These are phyloP conservation scores for Fusarium sp. DNA, from an alignment of 2,329 filamentous ascomycete species.

Conservation along the genomic window DNA sequence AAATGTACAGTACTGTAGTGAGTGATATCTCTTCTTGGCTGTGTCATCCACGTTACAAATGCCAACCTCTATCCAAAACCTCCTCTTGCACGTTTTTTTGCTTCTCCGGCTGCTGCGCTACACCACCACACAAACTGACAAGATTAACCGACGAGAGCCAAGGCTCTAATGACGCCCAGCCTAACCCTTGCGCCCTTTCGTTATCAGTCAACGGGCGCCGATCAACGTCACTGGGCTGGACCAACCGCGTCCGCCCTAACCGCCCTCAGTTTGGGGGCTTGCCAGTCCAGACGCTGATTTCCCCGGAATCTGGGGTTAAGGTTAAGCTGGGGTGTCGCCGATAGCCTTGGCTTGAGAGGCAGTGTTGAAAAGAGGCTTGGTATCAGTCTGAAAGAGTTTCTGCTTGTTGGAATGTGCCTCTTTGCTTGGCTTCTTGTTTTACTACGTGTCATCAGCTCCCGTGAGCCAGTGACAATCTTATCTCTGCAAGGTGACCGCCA, in stretches of 20 bases:
- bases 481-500: neutral
- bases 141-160: neutral
- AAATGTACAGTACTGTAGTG: too few species aligned
- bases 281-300: neutral
- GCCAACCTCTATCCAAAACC: neutral
- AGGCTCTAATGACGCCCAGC: neutral
- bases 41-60: neutral
- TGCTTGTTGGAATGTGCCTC: neutral
- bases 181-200: neutral
- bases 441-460: neutral
- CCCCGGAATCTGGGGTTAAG: conserved; percentile 11
- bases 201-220: neutral
- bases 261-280: neutral
- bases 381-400: neutral
- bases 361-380: neutral
- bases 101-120: neutral
- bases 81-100: neutral
- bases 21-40: neutral
- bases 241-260: neutral
- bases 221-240: conserved; percentile 2
- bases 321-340: neutral
- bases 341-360: neutral
- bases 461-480: conserved; percentile 2
- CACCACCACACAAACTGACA: neutral
- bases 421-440: neutral